Evolutionary conservation across 1,139 yeast genomes (phyloP).

Genomic region (Kodamaea plutei): DNA sequence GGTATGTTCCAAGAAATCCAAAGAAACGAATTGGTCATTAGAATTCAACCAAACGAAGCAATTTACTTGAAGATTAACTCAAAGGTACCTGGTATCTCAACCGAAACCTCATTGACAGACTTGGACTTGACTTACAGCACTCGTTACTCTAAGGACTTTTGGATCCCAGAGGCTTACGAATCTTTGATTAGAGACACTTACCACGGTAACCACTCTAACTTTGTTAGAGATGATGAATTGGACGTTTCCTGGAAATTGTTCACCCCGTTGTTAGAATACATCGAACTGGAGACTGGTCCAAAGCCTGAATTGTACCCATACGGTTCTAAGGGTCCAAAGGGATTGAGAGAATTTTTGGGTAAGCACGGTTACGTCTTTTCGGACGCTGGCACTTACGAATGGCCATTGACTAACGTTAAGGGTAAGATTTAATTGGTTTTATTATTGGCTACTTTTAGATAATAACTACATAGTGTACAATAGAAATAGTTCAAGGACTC

Average conservation of each 20-base stretch:
- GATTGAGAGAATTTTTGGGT: conserved; percentile 56
- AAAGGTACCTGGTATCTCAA: conserved; percentile 87
- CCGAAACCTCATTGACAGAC: conserved; percentile 79
- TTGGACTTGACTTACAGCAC: conserved; percentile 81
- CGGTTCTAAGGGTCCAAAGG: conserved; percentile 87
- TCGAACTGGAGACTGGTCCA: conserved; percentile 70
- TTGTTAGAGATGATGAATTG: conserved; percentile 96
- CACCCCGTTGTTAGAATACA: conserved; percentile 79
- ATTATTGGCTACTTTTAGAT: too few relatives aligned
- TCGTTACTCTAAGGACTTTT: conserved; percentile 76
- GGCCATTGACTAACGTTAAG: conserved; percentile 66
- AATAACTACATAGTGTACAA: too few relatives aligned
- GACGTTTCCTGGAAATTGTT: conserved; percentile 90
- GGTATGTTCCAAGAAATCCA: conserved; percentile 82
- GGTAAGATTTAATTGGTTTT: conserved; percentile 32
- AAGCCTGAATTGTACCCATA: conserved; percentile 67
- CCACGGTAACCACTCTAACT: conserved; percentile 92
- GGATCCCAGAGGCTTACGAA: conserved; percentile 98
- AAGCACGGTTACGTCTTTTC: conserved; percentile 68
- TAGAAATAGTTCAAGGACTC: too few relatives aligned
- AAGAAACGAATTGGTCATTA: conserved; percentile 87
- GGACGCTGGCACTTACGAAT: conserved; percentile 61
- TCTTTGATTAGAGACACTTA: conserved; percentile 87
- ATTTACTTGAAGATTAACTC: conserved; percentile 88
- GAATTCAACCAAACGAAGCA: conserved; percentile 94